Percentiles rank a stretch among this genome's conserved stretches.
These are phyloP conservation scores for Paracoccidioides brasiliensis DNA, from an alignment of 2,329 filamentous ascomycete genomes.

Conservation along the genomic window DNA sequence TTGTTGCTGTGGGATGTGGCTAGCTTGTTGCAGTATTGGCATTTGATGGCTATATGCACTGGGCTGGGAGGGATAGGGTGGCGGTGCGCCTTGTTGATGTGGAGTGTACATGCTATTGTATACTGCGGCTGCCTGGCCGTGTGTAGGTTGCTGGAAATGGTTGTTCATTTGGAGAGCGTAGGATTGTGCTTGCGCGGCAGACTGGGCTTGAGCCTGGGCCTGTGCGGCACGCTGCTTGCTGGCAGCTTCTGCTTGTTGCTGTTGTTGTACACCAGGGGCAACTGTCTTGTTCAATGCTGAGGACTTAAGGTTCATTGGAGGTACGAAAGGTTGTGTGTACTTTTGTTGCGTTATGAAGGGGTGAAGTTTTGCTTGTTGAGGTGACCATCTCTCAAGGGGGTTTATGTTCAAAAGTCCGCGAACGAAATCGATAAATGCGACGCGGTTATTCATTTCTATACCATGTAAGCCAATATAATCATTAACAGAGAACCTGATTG, in stretches of 20 bases:
- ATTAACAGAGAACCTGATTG: neutral
- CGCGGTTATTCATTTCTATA: constrained; percentile 93
- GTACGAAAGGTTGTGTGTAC: constrained; percentile 89
- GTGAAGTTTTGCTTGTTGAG: constrained; percentile 91
- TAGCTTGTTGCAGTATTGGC: constrained; percentile 49
- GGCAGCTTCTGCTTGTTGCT: constrained; percentile 84
- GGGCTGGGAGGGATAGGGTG: constrained; percentile 64
- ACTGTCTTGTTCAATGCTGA: constrained; percentile 75
- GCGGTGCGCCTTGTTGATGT: constrained; percentile 52
- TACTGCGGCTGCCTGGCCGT: constrained; percentile 46
- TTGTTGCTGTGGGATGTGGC: constrained; percentile 55
- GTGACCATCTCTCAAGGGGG: constrained; percentile 91
- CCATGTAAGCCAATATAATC: constrained; percentile 11
- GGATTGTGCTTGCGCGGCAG: constrained; percentile 51
- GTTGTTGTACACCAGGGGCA: constrained; percentile 85
- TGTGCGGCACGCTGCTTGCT: constrained; percentile 74
- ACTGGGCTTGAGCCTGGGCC: constrained; percentile 45
- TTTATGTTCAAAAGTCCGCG: constrained; percentile 87
- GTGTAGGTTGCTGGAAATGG: constrained; percentile 38
- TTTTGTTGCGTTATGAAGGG: constrained; percentile 98
- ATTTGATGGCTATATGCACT: constrained; percentile 59
- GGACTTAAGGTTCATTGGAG: constrained; percentile 90
- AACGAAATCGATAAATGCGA: constrained; percentile 97
- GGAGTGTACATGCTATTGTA: constrained; percentile 63
- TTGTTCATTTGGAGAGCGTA: constrained; percentile 50